phyloP scores from a whole-genome alignment of 176 grass and related monocot genomes.

The Oryza nivara region DNA sequence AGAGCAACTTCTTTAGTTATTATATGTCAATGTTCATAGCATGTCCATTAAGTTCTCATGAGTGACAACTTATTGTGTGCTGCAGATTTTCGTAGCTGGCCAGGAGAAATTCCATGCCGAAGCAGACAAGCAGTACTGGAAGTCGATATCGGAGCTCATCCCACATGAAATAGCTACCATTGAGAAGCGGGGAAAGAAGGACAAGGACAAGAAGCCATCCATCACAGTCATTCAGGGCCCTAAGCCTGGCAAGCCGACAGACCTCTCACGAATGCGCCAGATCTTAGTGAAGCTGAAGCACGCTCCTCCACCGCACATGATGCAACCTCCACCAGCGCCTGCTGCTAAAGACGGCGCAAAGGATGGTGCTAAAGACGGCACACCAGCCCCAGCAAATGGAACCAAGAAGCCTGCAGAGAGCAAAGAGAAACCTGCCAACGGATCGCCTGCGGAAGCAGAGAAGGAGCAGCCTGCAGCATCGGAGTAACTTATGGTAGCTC shows the following conservation, averaged over 20 bases:
- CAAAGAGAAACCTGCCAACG: slow-evolving; percentile 43
- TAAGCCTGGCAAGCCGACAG: slow-evolving; percentile 91
- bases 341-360: slow-evolving; percentile 52
- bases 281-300: slow-evolving; percentile 90
- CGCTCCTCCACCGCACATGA: slow-evolving; percentile 72
- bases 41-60: neutral
- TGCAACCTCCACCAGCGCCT: slow-evolving; percentile 57
- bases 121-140: slow-evolving; percentile 89
- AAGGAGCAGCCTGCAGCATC: slow-evolving; percentile 48
- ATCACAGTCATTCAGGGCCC: slow-evolving; percentile 79
- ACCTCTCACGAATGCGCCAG: slow-evolving; percentile 85
- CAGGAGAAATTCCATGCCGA: slow-evolving; percentile 88
- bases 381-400: slow-evolving; percentile 37
- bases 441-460: neutral
- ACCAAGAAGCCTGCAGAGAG: slow-evolving; percentile 43
- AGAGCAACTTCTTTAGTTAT: neutral
- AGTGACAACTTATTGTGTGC: neutral
- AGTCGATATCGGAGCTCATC: slow-evolving; percentile 90
- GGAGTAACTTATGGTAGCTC: slow-evolving; percentile 41
- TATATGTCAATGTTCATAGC: neutral
- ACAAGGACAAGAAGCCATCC: slow-evolving; percentile 87
- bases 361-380: slow-evolving; percentile 32
- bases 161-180: slow-evolving; percentile 85
- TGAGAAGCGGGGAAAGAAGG: slow-evolving; percentile 87
- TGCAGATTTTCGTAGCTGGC: slow-evolving; percentile 64